These are phyloP conservation scores for Sugiyamaella marilandica DNA, from an alignment of 805 yeast genomes.

Conservation along the genomic window DNA sequence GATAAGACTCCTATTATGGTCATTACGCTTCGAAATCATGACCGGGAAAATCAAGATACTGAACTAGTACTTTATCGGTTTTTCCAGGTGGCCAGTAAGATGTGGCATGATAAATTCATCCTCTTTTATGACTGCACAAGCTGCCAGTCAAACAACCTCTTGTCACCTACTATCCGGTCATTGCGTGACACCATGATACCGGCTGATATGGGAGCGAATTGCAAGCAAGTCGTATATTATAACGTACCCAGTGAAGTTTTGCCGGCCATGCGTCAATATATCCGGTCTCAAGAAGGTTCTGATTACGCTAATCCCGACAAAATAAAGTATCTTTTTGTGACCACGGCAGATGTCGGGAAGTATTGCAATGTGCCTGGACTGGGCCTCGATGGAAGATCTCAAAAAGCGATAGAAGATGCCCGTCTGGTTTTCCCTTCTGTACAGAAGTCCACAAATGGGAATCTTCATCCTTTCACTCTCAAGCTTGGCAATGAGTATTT, in stretches of 20 bases:
- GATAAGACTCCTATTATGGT: conserved; percentile 73
- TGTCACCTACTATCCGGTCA: conserved; percentile 36
- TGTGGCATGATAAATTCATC: conserved; percentile 66
- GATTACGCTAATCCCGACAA: conserved; percentile 25
- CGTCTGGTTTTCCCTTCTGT: conserved; percentile 10
- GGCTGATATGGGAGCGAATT: conserved; percentile 45
- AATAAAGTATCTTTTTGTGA: conserved; percentile 39
- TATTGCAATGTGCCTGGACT: conserved; percentile 36
- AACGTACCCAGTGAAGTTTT: conserved; percentile 35
- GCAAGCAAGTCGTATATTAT: conserved; percentile 48
- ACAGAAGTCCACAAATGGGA: neutral
- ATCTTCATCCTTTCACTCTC: conserved; percentile 47
- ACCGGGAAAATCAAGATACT: conserved; percentile 35
- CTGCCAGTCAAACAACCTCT: conserved; percentile 34
- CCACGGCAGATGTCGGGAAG: conserved; percentile 44
- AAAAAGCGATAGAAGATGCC: conserved; percentile 33
- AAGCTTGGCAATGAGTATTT: conserved; percentile 67
- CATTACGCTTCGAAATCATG: conserved; percentile 39
- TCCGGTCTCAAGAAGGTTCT: conserved; percentile 19
- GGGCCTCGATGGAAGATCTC: conserved; percentile 42
- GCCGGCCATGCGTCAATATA: conserved; percentile 25
- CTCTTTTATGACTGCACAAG: conserved; percentile 68
- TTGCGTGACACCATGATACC: conserved; percentile 44
- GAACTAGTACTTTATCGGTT: conserved; percentile 55
- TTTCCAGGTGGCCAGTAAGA: conserved; percentile 60